Base-by-base conservation (phyloP, 2,329 filamentous ascomycete species). In the Xylariomycetidae sp. region DNA sequence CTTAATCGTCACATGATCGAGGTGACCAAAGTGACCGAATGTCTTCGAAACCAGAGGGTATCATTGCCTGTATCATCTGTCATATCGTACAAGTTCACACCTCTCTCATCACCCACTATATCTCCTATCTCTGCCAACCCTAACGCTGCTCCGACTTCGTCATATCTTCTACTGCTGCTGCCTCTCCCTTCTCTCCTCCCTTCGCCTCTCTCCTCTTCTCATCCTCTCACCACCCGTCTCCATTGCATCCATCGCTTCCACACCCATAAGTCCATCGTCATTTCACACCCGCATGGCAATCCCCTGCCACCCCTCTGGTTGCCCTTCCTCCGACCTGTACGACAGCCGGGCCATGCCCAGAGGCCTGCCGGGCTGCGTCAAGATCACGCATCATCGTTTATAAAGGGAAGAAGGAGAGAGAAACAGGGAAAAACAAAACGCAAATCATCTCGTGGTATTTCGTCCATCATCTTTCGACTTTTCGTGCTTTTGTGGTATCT, bases 401-500 rank as follows among this genome's bases (percentile, higher is more conserved):
- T 4, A 29, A 31, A 28, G 31, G 13, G 16, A 19, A 22, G 27
- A 32, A 28, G 23, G 8, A 7, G 31, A 34, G 19, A 38, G 19
- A 3, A 35, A 25, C 18, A 39, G 28, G 19, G n/a, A n/a, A 34
- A 35, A 38, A 28, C 26, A 35, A 33, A 39, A 35, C 33, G 28
- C 35, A 26, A 41, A 41, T 36, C 44, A 37, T 35, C 43, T 26
- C 22, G 18, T 50, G 48, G 47, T 49, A 49, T 49, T 52, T 46
- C 35, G 19, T 44, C 40, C 31, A 25, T 45, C 32, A 31, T 43
- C 39, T 40, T 40, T 42, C 25, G 36, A 49, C 45, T 47, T 48
- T 50, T 50, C 44, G 43, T 48, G 48, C 50, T 52, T 55, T 55
- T 52, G 36, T 46, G 43, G 43, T 46, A 46, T 47, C 52, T 48